Evolutionary conservation across 352 stramenopile species (phyloP), one percentile per base, ranked within the genome.

Genomic region (Phytopythium oedochilum): DNA sequence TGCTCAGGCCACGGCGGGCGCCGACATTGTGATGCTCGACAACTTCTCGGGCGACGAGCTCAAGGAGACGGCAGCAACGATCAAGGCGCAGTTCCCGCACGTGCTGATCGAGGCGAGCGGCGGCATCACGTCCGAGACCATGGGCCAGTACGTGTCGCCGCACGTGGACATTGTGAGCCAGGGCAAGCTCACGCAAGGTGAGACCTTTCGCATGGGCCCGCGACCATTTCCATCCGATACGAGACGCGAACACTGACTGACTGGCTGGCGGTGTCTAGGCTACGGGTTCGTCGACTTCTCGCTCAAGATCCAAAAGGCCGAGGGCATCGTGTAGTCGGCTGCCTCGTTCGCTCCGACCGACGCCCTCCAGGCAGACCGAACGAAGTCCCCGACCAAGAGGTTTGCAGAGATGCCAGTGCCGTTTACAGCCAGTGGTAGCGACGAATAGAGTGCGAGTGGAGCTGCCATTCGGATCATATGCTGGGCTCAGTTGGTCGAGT

Each of bases 11-110:
- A 81, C 43, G 1, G 83, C 78, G 5, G 83, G 83, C 11, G 83
- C 83, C 29, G 82, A 98, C 61, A 96, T 99, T 67, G 87, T 99
- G 29, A 99, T 99, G 97, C 78, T 99, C 18, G 97, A 99, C 79
- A 99, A 99, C 78, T 99, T 98, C 74, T 78, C 88, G 61, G 95
- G 95, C 6, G 80, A 89, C 17, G 50, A 85, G 63, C 71, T 99
- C 36, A 97, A 98, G 70, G 66, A 74, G 44, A 97, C 96, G 51
- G 96, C 97, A 0, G 73, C 68, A 11, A 71, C 70, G 47, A 83
- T 99, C 45, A 99, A 99, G 75, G 58, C 71, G 26, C 75, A 97
- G 68, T 99, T 96, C 77, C 92, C 96, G 17, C 79, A 98, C 66
- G 62, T 99, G 43, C 73, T 98, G 22, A 93, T 99, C 53, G 97